A percentile compares a stretch with the other conserved stretches of the same genome.
Evolutionary conservation across 73 alveolate genomes (phyloP).

Genomic region (Symbiodinium natans): DNA sequence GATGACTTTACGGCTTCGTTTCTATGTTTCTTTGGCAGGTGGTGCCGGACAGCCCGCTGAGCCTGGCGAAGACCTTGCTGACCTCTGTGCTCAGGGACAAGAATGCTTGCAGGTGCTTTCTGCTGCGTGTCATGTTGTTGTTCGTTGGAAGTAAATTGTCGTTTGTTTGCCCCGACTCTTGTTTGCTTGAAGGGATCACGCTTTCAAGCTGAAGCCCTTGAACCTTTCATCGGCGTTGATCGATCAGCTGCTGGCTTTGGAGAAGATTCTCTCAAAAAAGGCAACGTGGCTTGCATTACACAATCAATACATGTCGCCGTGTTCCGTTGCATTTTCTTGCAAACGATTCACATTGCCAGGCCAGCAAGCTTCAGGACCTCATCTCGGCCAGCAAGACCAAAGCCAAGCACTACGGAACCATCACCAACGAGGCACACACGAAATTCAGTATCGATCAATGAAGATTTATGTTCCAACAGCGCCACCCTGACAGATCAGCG

Average conservation of each 20-base stretch:
- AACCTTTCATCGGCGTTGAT: background rate
- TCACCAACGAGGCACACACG: background rate
- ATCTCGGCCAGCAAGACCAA: background rate
- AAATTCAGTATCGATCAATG: background rate
- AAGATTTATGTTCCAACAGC: background rate
- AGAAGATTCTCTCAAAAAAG: background rate
- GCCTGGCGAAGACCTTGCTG: background rate
- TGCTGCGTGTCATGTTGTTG: background rate
- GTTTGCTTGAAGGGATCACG: conserved; percentile 5
- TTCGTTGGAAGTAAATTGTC: background rate
- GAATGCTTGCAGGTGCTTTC: background rate
- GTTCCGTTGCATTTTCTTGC: background rate
- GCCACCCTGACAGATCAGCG: background rate
- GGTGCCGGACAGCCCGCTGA: background rate
- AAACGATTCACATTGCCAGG: background rate
- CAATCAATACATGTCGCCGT: background rate
- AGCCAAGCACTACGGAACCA: background rate
- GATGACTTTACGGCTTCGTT: background rate
- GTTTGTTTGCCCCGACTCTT: background rate
- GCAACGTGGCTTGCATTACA: background rate
- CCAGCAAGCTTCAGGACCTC: background rate
- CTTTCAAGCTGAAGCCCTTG: conserved; percentile 38
- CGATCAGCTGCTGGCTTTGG: conserved; percentile 12
- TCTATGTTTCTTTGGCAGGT: too few species aligned
- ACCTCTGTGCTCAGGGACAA: conserved; percentile 5